Percentiles rank a stretch among this genome's conserved stretches.
Evolutionary conservation across 2,329 filamentous ascomycete species (phyloP).

Genomic region (Ambrosiella beaveri): DNA sequence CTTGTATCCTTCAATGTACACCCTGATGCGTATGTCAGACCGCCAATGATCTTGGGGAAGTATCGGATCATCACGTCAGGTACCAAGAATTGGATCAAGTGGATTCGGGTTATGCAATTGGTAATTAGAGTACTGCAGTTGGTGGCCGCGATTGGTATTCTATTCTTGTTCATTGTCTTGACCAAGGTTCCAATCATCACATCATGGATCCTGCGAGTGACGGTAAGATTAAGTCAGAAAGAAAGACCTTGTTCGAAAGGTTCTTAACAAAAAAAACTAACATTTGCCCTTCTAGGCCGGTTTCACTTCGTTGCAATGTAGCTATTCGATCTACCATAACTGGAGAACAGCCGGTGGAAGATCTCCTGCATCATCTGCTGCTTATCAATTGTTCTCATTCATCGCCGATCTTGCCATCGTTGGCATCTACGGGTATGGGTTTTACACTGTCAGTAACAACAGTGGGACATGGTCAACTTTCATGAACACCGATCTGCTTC

Average conservation of each 20-base stretch:
- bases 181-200: conserved; percentile 45
- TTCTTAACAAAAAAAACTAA: neutral
- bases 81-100: conserved; percentile 55
- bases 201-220: conserved; percentile 60
- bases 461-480: conserved; percentile 47
- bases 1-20: conserved; percentile 70
- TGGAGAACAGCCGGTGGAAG: conserved; percentile 50
- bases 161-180: conserved; percentile 64
- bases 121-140: conserved; percentile 49
- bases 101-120: conserved; percentile 51
- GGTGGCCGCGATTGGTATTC: conserved; percentile 49
- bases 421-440: conserved; percentile 39
- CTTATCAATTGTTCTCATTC: conserved; percentile 73
- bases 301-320: conserved; percentile 51
- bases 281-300: conserved; percentile 38
- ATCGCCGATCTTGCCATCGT: conserved; percentile 47
- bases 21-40: conserved; percentile 58
- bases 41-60: conserved; percentile 39
- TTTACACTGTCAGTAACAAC: conserved; percentile 28
- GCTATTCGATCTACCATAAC: conserved; percentile 72
- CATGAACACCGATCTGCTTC: conserved; percentile 37
- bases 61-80: conserved; percentile 35
- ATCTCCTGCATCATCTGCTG: conserved; percentile 63
- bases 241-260: conserved; percentile 9
- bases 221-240: conserved; percentile 33